phyloP scores from a whole-genome alignment of 495 filamentous ascomycete species.

The Echria macrotheca region DNA sequence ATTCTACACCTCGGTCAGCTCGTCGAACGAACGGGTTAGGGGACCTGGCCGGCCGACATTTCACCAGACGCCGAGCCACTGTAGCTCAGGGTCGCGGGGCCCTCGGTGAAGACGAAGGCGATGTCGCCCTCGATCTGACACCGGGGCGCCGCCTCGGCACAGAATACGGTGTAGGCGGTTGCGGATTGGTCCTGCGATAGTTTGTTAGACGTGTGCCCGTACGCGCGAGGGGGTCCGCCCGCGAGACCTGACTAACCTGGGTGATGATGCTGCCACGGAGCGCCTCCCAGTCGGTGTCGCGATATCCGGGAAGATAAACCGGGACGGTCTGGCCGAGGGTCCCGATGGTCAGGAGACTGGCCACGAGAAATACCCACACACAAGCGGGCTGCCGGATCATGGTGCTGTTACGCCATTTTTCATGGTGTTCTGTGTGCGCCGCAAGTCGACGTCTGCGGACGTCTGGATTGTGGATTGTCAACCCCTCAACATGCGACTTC shows the following conservation, averaged over 20 bases:
- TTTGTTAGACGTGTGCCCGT: background rate
- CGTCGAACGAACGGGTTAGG: background rate
- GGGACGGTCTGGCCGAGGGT: constrained; percentile 23
- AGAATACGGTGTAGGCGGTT: constrained; percentile 39
- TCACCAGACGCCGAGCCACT: constrained; percentile 19
- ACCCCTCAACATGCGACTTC: too few relatives aligned
- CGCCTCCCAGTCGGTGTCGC: constrained; percentile 22
- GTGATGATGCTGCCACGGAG: constrained; percentile 35
- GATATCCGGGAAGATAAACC: constrained; percentile 32
- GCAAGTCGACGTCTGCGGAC: too few relatives aligned
- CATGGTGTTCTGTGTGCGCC: too few relatives aligned
- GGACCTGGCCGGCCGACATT: constrained; percentile 19
- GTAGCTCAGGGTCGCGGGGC: constrained; percentile 29
- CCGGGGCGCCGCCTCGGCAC: constrained; percentile 22
- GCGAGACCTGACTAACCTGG: constrained; percentile 20
- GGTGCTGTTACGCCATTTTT: background rate
- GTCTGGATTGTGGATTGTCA: too few relatives aligned
- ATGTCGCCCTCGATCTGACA: constrained; percentile 27
- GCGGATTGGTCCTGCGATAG: constrained; percentile 20
- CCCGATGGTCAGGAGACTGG: constrained; percentile 6
- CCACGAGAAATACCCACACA: background rate
- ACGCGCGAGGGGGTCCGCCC: background rate
- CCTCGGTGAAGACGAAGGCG: constrained; percentile 36
- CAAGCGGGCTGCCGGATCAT: background rate
- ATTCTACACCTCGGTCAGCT: constrained; percentile 21